phyloP scores from a whole-genome alignment of 805 yeast species.

The Ogataea philodendri region DNA sequence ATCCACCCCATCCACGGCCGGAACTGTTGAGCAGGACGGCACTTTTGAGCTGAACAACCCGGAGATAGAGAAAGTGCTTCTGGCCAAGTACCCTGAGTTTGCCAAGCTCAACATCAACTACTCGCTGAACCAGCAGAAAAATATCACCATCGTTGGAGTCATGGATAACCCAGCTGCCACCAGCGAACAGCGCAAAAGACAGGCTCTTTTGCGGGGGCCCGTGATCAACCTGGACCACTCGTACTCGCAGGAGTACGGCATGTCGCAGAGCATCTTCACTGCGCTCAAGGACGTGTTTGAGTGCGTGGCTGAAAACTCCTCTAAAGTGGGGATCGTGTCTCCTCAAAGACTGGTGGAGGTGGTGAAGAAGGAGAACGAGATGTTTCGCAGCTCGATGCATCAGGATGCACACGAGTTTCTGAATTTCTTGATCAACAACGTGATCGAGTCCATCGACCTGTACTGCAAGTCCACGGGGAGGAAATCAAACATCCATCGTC shows the following conservation, averaged over 20 bases:
- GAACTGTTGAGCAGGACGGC: conserved; percentile 1
- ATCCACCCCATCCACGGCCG: conserved; percentile 8
- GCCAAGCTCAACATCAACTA: conserved; percentile 36
- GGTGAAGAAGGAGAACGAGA: conserved; percentile 75
- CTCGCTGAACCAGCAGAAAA: conserved; percentile 40
- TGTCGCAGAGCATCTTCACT: conserved; percentile 52
- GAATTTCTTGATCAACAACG: conserved; percentile 74
- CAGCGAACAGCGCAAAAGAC: conserved; percentile 72
- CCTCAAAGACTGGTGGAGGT: conserved; percentile 73
- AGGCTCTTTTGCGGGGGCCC: conserved; percentile 79
- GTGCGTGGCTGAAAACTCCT: conserved; percentile 67
- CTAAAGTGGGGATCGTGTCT: conserved; percentile 78
- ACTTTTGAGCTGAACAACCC: conserved; percentile 16
- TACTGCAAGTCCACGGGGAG: conserved; percentile 21
- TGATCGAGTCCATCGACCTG: conserved; percentile 50
- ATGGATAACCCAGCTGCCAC: conserved; percentile 43
- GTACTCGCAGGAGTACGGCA: conserved; percentile 47
- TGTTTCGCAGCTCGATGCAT: conserved; percentile 90
- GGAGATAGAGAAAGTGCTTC: conserved; percentile 21
- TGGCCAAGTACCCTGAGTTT: conserved; percentile 33
- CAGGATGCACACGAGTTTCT: conserved; percentile 98
- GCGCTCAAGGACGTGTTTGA: conserved; percentile 86
- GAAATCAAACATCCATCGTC: conserved; percentile 44
- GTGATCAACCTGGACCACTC: conserved; percentile 77
- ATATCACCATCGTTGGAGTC: conserved; percentile 46